Base-by-base conservation (phyloP, 108 stramenopile genomes). In the Nannochloropsis gaditana region DNA sequence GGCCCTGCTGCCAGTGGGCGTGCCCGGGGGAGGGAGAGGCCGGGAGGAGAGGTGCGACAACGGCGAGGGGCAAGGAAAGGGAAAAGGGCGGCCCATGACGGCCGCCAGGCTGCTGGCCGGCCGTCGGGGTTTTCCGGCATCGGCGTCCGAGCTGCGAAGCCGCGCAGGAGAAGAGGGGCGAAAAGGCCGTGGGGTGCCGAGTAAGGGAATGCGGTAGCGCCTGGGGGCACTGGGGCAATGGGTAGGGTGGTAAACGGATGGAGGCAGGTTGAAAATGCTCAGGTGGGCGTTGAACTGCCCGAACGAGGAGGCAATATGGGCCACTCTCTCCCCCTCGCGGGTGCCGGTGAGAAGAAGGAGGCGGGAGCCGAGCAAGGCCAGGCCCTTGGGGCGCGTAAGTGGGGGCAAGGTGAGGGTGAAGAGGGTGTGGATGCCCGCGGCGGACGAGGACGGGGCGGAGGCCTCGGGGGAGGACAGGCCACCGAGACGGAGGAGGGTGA, bases 211-310 rank as follows among this genome's bases (percentile, higher is more conserved):
- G 31, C 31, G 31, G 31, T 31, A 31, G 31, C 31, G 31, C 31
- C 31, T 31, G 31, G 31, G 31, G 31, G 31, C 31, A 31, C 31
- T 31, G 31, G 31, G 31, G 31, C 31, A 31, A 15, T 50, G 47
- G 47, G 59, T 73, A n/a, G 59, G 59, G 59, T 73, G 59, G n/a
- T 73, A 73, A 4, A 73, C 59, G 59, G 59, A 73, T 15, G 59
- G 59, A 8, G 59, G 59, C 15, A 73, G 59, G 19, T 15, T n/a
- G n/a, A n/a, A 73, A 73, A 73, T n/a, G n/a, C 59, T 73, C 59
- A 73, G 59, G 59, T 6, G 15, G 59, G 59, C n/a, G 3, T 73
- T 73, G 59, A 73, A 73, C n/a, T 73, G 59, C 15, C 19, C 59
- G 6, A 73, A 73, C 19, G 19, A n/a, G 8, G 19, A n/a, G 59